Evolutionary conservation across 345 rosid genomes (phyloP), one percentile per base, ranked within the genome.

Genomic region (Isatis tinctoria): DNA sequence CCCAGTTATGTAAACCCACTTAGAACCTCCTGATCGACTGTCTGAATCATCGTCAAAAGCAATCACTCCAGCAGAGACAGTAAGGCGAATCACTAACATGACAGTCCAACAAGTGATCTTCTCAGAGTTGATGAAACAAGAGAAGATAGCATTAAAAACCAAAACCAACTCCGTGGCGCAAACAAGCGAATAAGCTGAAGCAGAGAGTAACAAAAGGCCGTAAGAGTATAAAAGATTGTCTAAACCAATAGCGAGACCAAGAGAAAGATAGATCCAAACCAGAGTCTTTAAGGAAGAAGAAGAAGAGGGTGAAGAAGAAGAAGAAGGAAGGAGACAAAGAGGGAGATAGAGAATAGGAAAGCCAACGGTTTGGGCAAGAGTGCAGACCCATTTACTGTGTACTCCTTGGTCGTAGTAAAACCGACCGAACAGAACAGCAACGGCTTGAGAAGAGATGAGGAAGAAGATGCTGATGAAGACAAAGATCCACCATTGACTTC

Each of bases 121-220:
- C 80, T 91, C 95, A 3, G 88, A 82, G 67, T 94, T 94, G 62
- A 94, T 77, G 80, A 82, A 86, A 80, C 72, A 86, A 4, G 97
- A 89, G 82, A 91, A 89, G 36, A 91, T 70, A 3, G 89, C 89
- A 79, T 89, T 94, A 58, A 88, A 91, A 36, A 86, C n/a, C n/a
- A n/a, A n/a, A n/a, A n/a, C 88, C 58, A 94, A 77, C 47, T 94
- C 97, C 51, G 89, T 80, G 5, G 90, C 91, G 62, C 93, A 91
- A 16, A 86, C 79, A 40, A 94, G 88, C 10, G 97, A 89, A 67
- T 88, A 94, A 10, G 97, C 86, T 35, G 97, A 91, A 64, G 85
- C 78, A 4, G 96, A 82, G 56, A 94, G 96, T 76, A 87, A 86
- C 67, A 81, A 68, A 48, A 94, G 90, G 32, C 98, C 98, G 37